Evolutionary conservation across 129 eudicot genomes (phyloP), one percentile per base, ranked within the genome.

Genomic region (Flaveria trinervia): DNA sequence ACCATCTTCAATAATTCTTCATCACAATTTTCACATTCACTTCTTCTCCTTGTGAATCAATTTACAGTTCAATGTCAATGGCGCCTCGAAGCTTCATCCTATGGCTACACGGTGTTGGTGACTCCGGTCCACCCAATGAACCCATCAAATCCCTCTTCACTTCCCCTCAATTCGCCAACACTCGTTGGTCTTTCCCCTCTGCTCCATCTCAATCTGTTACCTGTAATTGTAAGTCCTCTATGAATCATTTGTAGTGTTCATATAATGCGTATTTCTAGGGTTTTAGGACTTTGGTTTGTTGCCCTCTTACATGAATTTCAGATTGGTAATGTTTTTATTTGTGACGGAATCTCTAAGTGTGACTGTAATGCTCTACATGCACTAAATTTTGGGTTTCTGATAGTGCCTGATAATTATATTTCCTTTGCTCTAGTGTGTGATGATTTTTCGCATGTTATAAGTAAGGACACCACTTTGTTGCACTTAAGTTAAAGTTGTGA

Each of bases 31-130:
- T 77, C 65, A 68, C 88, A 23, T 81, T 77, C 26, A 36, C 7
- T 0, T 36, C 39, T 33, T 71, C 84, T 26, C 71, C 76, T 15
- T 65, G 74, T 64, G 46, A 55, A 20, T 69, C 79, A 26, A 15
- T n/a, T 28, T 7, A 15, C 20, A 41, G 6, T 39, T 73, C 85
- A n/a, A 57, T 76, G 3, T 75, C 84, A 52, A 87, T 85, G 92
- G 86, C 85, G 83, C 80, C 89, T 60, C 79, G 87, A 80, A 87
- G 88, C 89, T 89, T 91, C 71, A 72, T 94, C 15, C 39, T 95
- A 70, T 95, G 99, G 99, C 96, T 95, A 18, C 99, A 95, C 68
- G 99, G 99, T 43, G 76, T 94, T 65, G 99, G 97, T 65, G 99
- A 94, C 74, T 86, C 97, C 9, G 99, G 99, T 30, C 99, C 96